Evolutionary conservation across 1,284 basidiomycete genomes (phyloP), one percentile per base, ranked within the genome.

Genomic region (Apiotrichum laibachii): DNA sequence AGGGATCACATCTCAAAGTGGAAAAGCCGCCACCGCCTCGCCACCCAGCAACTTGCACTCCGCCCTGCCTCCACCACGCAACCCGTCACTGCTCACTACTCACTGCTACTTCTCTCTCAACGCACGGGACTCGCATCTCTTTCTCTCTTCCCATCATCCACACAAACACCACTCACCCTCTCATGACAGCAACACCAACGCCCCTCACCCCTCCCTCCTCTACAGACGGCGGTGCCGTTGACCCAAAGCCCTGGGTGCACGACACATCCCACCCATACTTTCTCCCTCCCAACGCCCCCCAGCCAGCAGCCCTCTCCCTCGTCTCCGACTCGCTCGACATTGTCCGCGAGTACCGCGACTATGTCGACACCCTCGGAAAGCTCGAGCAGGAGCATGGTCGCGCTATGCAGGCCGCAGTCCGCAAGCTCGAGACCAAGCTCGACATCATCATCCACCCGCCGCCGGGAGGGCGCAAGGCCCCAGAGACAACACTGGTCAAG

Each of bases 291-390:
- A 44, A 43, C 5, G 18, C 39, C 13, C 19, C 48, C 7, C 37
- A 53, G 3, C 35, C 55, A 10, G 35, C 54, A 2, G 40, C 62
- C 13, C 19, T 61, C 16, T 7, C 46, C 10, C 50, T 67, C 43
- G 31, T 67, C 26, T 35, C 40, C 46, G 63, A 62, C 46, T 48
- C 63, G 40, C 60, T 67, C 47, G 63, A 64, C 44, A 53, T 61
- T 7, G 59, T 53, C 9, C 50, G 45, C 15, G 65, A 67, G 22
- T 67, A 67, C 55, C 62, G 63, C 47, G 65, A 67, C 44, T 62
- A 64, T 44, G 53, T 64, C 16, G 65, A 67, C 34, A 59, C 60
- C 11, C 21, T 67, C 37, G 60, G 62, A 33, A 51, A 55, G 12
- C 42, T 67, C 21, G 60, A 67, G 39, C 44, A 42, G 22, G 65